Conservation (phyloP, 164 flowering plant species). For the Brasenia schreberi region DNA sequence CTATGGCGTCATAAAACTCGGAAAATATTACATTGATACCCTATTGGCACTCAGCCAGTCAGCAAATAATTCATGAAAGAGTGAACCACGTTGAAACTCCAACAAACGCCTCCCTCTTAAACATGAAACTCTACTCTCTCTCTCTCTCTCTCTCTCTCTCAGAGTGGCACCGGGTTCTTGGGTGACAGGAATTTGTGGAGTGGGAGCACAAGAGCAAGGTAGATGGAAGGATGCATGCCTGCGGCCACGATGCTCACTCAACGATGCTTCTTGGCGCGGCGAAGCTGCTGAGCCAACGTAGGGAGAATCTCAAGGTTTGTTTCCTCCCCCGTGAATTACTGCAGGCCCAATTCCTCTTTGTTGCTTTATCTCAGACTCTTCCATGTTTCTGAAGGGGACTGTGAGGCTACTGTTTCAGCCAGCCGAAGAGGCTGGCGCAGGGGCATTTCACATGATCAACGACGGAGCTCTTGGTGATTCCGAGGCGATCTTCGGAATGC, state of each 20-base stretch:
- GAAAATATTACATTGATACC: no score
- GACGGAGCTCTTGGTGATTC: slow-evolving; percentile 74
- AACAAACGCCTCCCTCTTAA: no score
- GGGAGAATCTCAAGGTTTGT: slow-evolving; percentile 43
- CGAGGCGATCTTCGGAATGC: slow-evolving; percentile 76
- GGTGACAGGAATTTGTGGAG: slow-evolving; percentile 55
- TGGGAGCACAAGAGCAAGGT: slow-evolving; percentile 84
- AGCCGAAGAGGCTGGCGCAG: slow-evolving; percentile 90
- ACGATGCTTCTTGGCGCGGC: slow-evolving; percentile 94
- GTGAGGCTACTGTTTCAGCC: slow-evolving; percentile 84
- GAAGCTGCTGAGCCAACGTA: slow-evolving; percentile 58
- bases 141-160: no score
- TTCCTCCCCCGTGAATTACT: neutral
- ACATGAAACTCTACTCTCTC: no score
- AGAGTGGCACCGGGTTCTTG: neutral
- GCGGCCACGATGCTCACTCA: slow-evolving; percentile 84
- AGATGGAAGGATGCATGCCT: slow-evolving; percentile 78
- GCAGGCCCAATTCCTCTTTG: neutral
- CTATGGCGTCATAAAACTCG: no score
- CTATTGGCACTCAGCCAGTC: no score
- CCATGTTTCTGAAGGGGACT: slow-evolving; percentile 37
- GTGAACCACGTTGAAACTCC: no score
- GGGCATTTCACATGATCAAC: slow-evolving; percentile 66
- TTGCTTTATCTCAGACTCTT: neutral
- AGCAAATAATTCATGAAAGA: no score